Evolutionary conservation across 2,329 filamentous ascomycete species (phyloP), one percentile per base, ranked within the genome.

Genomic region (Ceratocystis ficicola): DNA sequence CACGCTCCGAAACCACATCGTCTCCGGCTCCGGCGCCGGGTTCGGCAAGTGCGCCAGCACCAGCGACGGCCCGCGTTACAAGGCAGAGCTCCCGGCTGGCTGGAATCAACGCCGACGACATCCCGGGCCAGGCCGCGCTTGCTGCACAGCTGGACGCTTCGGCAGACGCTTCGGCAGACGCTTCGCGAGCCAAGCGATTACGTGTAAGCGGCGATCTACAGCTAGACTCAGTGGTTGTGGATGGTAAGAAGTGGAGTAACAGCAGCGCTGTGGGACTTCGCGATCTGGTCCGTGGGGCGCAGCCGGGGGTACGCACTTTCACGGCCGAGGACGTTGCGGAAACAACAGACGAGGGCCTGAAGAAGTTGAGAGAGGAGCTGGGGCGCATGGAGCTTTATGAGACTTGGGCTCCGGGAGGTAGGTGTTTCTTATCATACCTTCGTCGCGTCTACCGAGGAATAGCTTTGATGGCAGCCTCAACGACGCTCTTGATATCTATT

Each of bases 271-370:
- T 57, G 52, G 86, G 90, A 62, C 78, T 92, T 22, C 78, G 77
- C 61, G 74, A 75, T 1, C 76, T 87, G 1, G 74, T 80, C 28
- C 82, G 81, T 72, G 89, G 82, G 1, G 90, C 91, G 0, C 85
- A 88, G 69, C 90, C 91, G 0, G 90, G 93, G 61, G 81, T 90
- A 65, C 80, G 90, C 22, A 97, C 93, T 0, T 97, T 97, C 72
- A 87, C 84, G 0, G 85, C 88, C n/a, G 86, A 92, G 0, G 89
- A 96, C 74, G 82, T 94, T 3, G 86, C 87, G 68, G 84, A 90
- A 69, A 95, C 90, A 0, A 86, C 83, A 0, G 86, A 96, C 71
- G 86, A 88, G 71, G 86, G 86, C 25, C 72, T 97, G 6, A 88
- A 87, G 72, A 81, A 82, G 0, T 70, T 96, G 65, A 79, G 93